Evolutionary conservation across 2,329 filamentous ascomycete genomes (phyloP).

Genomic region (Magnaporthales sp.): DNA sequence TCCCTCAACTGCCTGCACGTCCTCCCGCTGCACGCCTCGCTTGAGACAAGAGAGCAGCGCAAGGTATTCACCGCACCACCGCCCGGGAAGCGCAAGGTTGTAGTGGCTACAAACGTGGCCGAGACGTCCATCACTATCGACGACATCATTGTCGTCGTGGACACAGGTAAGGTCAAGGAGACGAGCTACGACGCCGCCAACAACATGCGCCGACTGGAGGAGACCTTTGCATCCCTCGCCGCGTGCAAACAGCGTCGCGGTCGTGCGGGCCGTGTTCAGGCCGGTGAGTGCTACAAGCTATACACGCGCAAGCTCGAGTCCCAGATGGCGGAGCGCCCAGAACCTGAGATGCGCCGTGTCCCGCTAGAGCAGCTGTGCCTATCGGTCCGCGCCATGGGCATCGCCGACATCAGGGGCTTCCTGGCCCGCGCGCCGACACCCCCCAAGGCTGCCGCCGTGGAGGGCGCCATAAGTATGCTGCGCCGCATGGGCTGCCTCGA

Average conservation of each 20-base stretch:
- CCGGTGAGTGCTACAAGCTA: slow-evolving; percentile 89
- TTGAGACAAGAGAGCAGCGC: slow-evolving; percentile 81
- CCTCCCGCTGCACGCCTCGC: slow-evolving; percentile 82
- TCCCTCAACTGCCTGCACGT: slow-evolving; percentile 54
- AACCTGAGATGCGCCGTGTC: slow-evolving; percentile 88
- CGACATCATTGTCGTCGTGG: slow-evolving; percentile 92
- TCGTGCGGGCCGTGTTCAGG: slow-evolving; percentile 85
- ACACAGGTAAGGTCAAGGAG: slow-evolving; percentile 92
- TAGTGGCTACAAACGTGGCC: slow-evolving; percentile 92
- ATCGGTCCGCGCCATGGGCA: slow-evolving; percentile 91
- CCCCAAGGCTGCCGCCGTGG: slow-evolving; percentile 75
- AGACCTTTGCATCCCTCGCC: slow-evolving; percentile 90
- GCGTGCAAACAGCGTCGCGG: slow-evolving; percentile 92
- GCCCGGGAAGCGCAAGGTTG: slow-evolving; percentile 76
- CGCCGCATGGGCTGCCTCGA: slow-evolving; percentile 83
- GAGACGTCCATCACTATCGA: slow-evolving; percentile 99
- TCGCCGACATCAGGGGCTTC: slow-evolving; percentile 72
- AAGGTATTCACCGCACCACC: slow-evolving; percentile 75
- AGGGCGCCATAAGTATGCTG: slow-evolving; percentile 72
- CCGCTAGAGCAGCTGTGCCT: slow-evolving; percentile 91
- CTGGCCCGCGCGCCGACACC: slow-evolving; percentile 82
- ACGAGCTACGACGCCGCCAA: slow-evolving; percentile 86
- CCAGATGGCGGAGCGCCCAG: slow-evolving; percentile 80
- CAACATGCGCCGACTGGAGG: slow-evolving; percentile 89
- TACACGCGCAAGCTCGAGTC: slow-evolving; percentile 81